Conservation (phyloP, 805 yeast species). For the Maudiozyma pseudohumilis region DNA sequence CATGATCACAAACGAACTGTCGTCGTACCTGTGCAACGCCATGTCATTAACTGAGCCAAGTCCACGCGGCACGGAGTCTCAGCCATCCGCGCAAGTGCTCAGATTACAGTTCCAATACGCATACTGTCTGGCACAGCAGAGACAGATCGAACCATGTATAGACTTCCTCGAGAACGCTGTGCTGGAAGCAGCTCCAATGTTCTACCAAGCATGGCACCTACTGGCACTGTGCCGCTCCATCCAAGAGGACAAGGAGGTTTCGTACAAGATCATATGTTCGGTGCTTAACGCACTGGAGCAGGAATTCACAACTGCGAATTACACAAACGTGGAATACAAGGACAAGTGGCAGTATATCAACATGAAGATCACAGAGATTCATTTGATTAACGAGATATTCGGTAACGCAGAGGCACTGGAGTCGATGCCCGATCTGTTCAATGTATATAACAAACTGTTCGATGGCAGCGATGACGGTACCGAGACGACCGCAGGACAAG, state of each 20-base stretch:
- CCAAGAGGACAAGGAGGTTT: constrained; percentile 44
- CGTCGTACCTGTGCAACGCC: constrained; percentile 20
- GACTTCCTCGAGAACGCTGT: constrained; percentile 39
- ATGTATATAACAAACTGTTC: constrained; percentile 44
- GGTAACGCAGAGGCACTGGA: constrained; percentile 55
- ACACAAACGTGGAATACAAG: constrained; percentile 6
- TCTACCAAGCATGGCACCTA: constrained; percentile 57
- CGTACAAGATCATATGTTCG: constrained; percentile 47
- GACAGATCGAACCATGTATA: constrained; percentile 35
- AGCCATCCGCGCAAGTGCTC: not conserved
- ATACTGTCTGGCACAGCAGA: constrained; percentile 35
- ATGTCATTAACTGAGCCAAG: constrained; percentile 11
- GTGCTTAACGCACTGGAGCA: constrained; percentile 39
- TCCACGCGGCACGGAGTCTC: not conserved
- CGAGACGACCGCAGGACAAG: too few relatives aligned
- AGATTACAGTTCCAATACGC: constrained; percentile 37
- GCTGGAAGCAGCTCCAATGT: constrained; percentile 42
- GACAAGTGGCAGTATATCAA: constrained; percentile 46
- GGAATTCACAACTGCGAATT: constrained; percentile 7
- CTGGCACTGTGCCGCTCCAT: constrained; percentile 54
- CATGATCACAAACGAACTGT: constrained; percentile 12
- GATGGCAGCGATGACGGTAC: constrained; percentile 4
- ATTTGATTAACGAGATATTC: constrained; percentile 51
- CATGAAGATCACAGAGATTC: constrained; percentile 64
- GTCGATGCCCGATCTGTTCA: constrained; percentile 56